These are phyloP conservation scores for Dictyostelium purpureum DNA, from an alignment of 78 protist genomes.

Conservation along the genomic window DNA sequence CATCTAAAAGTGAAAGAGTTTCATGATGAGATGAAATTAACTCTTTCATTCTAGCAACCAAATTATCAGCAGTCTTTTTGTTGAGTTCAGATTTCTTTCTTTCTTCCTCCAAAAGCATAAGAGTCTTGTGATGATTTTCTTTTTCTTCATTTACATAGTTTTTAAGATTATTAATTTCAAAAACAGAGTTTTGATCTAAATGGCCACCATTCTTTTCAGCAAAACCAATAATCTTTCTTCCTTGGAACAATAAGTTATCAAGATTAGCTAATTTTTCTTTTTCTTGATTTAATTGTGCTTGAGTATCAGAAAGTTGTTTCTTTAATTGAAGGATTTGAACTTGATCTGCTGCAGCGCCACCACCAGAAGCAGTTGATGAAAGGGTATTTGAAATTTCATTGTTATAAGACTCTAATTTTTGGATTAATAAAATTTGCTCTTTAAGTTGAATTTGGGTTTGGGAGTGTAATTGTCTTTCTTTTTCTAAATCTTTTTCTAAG, in stretches of 20 bases:
- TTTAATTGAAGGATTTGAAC: neutral
- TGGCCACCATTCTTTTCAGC: constrained; percentile 34
- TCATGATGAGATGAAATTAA: constrained; percentile 69
- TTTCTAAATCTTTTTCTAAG: constrained; percentile 56
- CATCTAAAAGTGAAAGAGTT: constrained; percentile 52
- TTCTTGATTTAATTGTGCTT: constrained; percentile 19
- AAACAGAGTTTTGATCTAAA: constrained; percentile 37
- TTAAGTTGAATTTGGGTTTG: neutral
- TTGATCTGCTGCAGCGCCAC: neutral
- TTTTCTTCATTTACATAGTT: constrained; percentile 8
- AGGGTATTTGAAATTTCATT: constrained; percentile 10
- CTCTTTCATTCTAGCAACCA: constrained; percentile 70
- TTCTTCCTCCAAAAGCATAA: constrained; percentile 39
- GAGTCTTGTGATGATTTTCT: constrained; percentile 40
- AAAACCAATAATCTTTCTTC: constrained; percentile 40
- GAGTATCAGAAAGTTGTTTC: constrained; percentile 50
- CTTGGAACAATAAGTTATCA: constrained; percentile 52
- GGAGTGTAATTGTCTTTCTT: constrained; percentile 13
- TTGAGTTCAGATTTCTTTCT: constrained; percentile 53
- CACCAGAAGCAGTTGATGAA: neutral
- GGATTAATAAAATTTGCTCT: constrained; percentile 12
- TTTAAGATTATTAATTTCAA: constrained; percentile 39
- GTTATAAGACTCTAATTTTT: constrained; percentile 26
- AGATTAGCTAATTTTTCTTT: constrained; percentile 40
- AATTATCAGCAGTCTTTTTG: constrained; percentile 63